Base-by-base conservation (phyloP, 2,329 filamentous ascomycete genomes). In the Clonostachys rhizophaga region DNA sequence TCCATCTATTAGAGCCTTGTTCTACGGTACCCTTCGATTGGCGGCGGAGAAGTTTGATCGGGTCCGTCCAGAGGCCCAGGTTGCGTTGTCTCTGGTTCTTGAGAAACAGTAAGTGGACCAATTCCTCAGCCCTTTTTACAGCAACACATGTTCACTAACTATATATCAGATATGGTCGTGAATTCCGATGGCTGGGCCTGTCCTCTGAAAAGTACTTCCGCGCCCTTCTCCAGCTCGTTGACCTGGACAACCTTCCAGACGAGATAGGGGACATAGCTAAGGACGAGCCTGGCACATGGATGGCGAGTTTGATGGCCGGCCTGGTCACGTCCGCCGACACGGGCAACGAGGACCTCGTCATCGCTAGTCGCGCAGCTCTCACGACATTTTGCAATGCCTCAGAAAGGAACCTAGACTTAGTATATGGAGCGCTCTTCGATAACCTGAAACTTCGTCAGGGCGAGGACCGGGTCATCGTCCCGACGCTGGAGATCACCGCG, bases 41-140 rank as follows among this genome's bases (percentile, higher is more conserved):
- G 84, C 90, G 3, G 81, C 88, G 1, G 94, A 99, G 66, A 96
- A 95, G 62, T 76, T 97, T 3, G 92, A 97, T 63, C 87, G 89
- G 52, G 86, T 97, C 16, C 83, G 94, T 20, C 71, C 80, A 0
- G 78, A 82, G 52, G 86, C 84, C 2, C 82, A 86, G 50, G 66
- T 71, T 34, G 74, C 75, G 10, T 56, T 85, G 42, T 66, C 67
- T 5, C 53, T 77, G 42, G 57, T 70, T 18, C 55, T 81, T n/a
- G 53, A 66, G 24, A 51, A 69, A 20, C 65, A 45, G 47, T 45
- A 37, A 44, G 47, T 48, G 7, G 7, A 42, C 3, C 12, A 13
- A 6, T 42, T 24, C 40, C 30, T 10, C 12, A 18, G 36, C 13
- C 14, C n/a, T 14, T 17, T 46, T 47, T 18, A 37, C 17, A 16